Conservation (phyloP, 140 eudicot species). For the Stevia rebaudiana region DNA sequence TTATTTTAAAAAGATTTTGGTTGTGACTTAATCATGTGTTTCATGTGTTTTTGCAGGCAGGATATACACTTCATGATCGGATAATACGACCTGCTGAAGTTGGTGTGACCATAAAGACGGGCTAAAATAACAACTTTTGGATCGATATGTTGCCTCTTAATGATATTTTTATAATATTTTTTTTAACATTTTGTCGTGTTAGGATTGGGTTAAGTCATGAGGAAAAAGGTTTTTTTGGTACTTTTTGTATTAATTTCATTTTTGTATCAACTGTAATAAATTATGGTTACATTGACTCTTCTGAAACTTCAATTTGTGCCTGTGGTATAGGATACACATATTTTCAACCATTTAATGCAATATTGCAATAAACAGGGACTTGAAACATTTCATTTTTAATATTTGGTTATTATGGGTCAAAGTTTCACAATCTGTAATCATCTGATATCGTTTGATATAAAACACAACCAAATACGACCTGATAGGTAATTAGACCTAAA, state of each 20-base stretch:
- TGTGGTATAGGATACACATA: background rate
- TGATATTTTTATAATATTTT: background rate
- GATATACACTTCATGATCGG: conserved; percentile 72
- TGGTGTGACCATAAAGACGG: conserved; percentile 43
- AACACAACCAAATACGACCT: no score
- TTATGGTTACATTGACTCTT: background rate
- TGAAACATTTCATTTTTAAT: background rate
- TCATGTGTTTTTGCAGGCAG: conserved; percentile 46
- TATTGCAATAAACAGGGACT: no score
- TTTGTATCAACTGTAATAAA: conserved; percentile 9
- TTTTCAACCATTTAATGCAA: background rate
- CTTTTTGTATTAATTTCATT: background rate
- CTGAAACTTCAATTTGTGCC: background rate
- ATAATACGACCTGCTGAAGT: conserved; percentile 94
- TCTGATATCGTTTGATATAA: no score
- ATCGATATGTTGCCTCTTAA: background rate
- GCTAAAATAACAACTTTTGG: background rate
- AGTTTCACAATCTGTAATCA: no score
- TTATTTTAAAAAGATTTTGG: background rate
- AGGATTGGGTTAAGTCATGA: background rate
- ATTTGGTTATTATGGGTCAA: background rate
- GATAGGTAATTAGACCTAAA: conserved; percentile 32
- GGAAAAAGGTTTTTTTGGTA: background rate
- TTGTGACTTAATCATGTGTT: background rate
- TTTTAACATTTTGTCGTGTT: conserved; percentile 7